phyloP scores from a whole-genome alignment of 345 rosid genomes.

The Hypericum androsaemum region DNA sequence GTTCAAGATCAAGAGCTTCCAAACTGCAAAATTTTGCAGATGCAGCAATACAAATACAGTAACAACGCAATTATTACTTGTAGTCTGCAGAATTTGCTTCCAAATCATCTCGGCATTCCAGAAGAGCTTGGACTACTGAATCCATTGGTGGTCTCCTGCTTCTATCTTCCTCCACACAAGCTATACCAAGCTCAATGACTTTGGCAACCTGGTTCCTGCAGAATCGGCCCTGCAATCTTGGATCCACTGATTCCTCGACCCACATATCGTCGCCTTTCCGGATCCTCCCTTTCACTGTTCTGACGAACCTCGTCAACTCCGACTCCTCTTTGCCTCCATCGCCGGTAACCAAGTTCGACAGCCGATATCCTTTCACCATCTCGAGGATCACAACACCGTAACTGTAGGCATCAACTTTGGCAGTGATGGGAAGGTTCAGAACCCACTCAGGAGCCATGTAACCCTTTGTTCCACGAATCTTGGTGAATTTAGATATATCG shows the following conservation, averaged over 20 bases:
- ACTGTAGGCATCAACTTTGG: slow-evolving; percentile 36
- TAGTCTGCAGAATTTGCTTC: too few relatives aligned
- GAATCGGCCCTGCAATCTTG: slow-evolving; percentile 20
- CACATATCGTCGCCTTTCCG: slow-evolving; percentile 12
- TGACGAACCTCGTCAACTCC: slow-evolving; percentile 22
- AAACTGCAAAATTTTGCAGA: too few relatives aligned
- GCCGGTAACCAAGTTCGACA: slow-evolving; percentile 18
- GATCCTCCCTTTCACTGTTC: slow-evolving; percentile 18
- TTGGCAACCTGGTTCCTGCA: slow-evolving; percentile 16
- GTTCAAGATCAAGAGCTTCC: too few relatives aligned
- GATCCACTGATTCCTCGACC: slow-evolving; percentile 30
- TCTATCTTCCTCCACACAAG: slow-evolving; percentile 29
- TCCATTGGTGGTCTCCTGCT: slow-evolving; percentile 32
- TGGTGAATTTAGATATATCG: slow-evolving; percentile 13
- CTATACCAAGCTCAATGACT: slow-evolving; percentile 20
- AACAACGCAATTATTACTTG: too few relatives aligned
- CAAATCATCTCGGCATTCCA: slow-evolving; percentile 12
- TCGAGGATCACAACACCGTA: slow-evolving; percentile 37
- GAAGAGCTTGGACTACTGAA: slow-evolving; percentile 20
- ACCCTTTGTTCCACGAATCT: slow-evolving; percentile 32
- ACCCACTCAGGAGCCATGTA: slow-evolving; percentile 40
- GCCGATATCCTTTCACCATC: slow-evolving; percentile 30
- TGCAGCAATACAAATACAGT: too few relatives aligned
- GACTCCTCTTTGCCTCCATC: slow-evolving; percentile 24
- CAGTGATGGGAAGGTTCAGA: slow-evolving; percentile 25